Base-by-base conservation (phyloP, 306 rosid species). In the Cucumis cinereus region DNA sequence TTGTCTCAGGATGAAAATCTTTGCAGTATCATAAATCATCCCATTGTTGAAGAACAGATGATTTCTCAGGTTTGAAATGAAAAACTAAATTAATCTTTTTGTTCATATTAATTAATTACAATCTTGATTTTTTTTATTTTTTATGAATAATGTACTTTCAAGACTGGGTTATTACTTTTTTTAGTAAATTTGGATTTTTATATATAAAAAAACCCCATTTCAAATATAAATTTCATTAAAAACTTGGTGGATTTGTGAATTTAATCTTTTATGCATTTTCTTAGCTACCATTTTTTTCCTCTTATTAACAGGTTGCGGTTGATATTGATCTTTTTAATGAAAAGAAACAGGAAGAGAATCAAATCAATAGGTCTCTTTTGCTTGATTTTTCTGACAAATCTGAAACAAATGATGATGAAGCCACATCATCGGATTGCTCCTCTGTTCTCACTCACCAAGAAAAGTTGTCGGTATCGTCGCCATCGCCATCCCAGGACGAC, bases 301-400 rank as follows among this genome's bases (percentile, higher is more conserved):
- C 61, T 19, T 36, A 22, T 49, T 75, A 78, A 73, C 81, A 87
- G 95, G 79, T 81, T 55, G 76, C 81, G 54, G 79, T 76, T 60
- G 80, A 85, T n/a, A 69, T 62, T 62, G 70, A 33, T 35, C 24
- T 82, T 4, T 69, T 79, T 28, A 81, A 83, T 12, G 96, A 74
- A 15, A 84, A 82, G 78, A 80, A 82, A 38, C 50, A 64, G 16
- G 75, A 84, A 72, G 90, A 81, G 80, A 61, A 75, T 63, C 77
- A 82, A 76, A 71, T 93, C 60, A 94, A 83, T 0, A 77, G 96
- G 45, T 91, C 97, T 8, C 75, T 91, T 8, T 83, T 91, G 35
- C 83, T 87, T 15, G 99, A 95, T 87, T 95, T 95, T 82, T 85
- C 96, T 0, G 98, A 92, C 41, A 95, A 92, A 69, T 88, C 90